A percentile compares a stretch with the other conserved stretches of the same genome.
Conservation (phyloP, 805 yeast species). For the Yamadazyma olivae region DNA sequence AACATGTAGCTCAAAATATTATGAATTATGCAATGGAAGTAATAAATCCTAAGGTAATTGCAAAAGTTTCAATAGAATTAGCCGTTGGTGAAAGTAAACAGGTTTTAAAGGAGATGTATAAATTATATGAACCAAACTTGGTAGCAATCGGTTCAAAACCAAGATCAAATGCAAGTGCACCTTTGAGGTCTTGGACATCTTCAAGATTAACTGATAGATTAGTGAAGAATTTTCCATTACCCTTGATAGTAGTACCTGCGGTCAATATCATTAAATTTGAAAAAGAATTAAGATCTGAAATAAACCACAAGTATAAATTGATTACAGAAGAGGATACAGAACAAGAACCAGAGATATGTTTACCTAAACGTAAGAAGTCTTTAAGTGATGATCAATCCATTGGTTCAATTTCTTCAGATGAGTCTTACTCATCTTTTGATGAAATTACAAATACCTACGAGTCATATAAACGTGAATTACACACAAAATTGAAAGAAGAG, state of each 20-base stretch:
- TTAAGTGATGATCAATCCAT: conserved; percentile 6
- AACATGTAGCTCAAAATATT: conserved; percentile 43
- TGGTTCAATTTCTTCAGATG: conserved; percentile 22
- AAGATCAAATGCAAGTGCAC: conserved; percentile 38
- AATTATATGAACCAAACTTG: conserved; percentile 58
- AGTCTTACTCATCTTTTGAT: conserved; percentile 35
- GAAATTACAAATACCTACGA: conserved; percentile 35
- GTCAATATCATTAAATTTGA: conserved; percentile 55
- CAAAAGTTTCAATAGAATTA: conserved; percentile 57
- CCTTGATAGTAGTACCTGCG: conserved; percentile 67
- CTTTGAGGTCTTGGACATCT: conserved; percentile 58
- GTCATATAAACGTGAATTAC: conserved; percentile 23
- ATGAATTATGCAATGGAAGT: conserved; percentile 52
- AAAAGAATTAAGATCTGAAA: conserved; percentile 33
- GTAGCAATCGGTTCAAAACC: conserved; percentile 53
- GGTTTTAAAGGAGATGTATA: conserved; percentile 56
- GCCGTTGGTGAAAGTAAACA: conserved; percentile 56
- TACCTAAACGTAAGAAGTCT: background rate
- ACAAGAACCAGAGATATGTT: background rate
- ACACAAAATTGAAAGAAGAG: conserved; percentile 12
- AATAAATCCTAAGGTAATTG: conserved; percentile 42
- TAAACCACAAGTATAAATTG: conserved; percentile 12
- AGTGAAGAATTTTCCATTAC: conserved; percentile 62
- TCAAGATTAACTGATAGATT: conserved; percentile 62
- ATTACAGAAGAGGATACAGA: background rate